Evolutionary conservation across 2,329 filamentous ascomycete genomes (phyloP), one percentile per base, ranked within the genome.

Genomic region (Fusarium anthophilum): DNA sequence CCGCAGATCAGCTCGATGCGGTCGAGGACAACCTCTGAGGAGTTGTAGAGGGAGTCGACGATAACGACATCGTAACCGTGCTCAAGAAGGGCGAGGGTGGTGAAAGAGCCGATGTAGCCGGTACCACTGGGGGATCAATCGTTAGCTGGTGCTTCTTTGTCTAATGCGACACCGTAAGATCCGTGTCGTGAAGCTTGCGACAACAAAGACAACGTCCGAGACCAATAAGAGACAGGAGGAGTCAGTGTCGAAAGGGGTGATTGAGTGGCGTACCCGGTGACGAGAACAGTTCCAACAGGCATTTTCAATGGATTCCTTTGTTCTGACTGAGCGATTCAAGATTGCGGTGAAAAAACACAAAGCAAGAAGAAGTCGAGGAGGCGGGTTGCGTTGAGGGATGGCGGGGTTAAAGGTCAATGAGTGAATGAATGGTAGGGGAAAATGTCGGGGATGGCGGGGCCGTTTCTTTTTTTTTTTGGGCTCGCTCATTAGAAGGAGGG

Each of bases 61-160:
- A 99, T 94, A 82, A 99, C 93, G 74, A 99, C 96, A 83, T 98
- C 92, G 89, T 98, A 98, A 83, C 92, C 95, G 81, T 96, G 93
- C 82, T 98, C 89, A 77, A 99, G 94, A 32, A 99, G 93, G 61
- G 95, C 92, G 58, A 99, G 91, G 64, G 94, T 88, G 71, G 96
- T 99, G 88, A 98, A 98, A 57, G 96, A 98, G 83, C 96, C 96
- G 84, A 99, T 99, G 89, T 99, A 99, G 87, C 96, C 96, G 76
- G 95, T 98, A 81, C 96, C 96, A 89, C 96, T 98, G 82, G 69
- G 78, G 77, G 20, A 38, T 41, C 24, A 44, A 53, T 45, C 64
- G 41, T 80, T 67, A 80, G 78, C 70, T 68, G 47, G 44, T 22
- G 22, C 66, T 72, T 51, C 69, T 66, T 69, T 64, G 62, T 60